Conservation (phyloP, 2,329 filamentous ascomycete species). For the Cladorrhinum sp. region DNA sequence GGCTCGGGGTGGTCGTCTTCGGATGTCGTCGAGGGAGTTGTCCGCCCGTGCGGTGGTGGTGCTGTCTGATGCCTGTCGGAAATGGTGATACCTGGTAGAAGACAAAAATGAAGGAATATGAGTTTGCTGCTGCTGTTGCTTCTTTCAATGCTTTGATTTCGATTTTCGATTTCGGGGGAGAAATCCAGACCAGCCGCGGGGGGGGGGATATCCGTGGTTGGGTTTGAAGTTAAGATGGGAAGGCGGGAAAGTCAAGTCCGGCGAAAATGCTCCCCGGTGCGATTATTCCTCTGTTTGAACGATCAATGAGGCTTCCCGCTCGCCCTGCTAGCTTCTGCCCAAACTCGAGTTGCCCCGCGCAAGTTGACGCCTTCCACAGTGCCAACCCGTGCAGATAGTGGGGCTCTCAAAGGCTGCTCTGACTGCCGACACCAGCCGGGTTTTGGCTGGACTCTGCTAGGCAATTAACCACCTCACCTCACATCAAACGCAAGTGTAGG, state of each 20-base stretch:
- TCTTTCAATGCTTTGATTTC: neutral
- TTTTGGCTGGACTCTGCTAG: neutral
- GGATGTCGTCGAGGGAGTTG: neutral
- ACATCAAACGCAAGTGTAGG: neutral
- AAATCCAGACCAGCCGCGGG: constrained; percentile 4
- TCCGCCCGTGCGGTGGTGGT: neutral
- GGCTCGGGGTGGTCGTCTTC: neutral
- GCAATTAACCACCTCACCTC: neutral
- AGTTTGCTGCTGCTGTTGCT: neutral
- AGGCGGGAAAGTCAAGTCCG: constrained; percentile 1
- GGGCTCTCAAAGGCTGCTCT: constrained; percentile 10
- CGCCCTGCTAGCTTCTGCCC: constrained; percentile 15
- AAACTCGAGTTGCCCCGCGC: constrained; percentile 10
- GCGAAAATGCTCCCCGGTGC: neutral
- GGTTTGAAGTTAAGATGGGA: constrained; percentile 6
- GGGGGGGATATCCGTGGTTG: constrained; percentile 6
- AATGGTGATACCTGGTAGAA: neutral
- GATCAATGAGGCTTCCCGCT: constrained; percentile 3
- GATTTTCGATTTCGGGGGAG: neutral
- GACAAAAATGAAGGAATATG: neutral
- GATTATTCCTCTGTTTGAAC: neutral
- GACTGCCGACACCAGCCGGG: constrained; percentile 18
- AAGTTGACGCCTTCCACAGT: constrained; percentile 12
- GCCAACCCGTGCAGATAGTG: constrained; percentile 6
- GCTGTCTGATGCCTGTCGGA: neutral